Conservation (phyloP, 192 early-diverging fungal species). For the Tieghemiomyces parasiticus region DNA sequence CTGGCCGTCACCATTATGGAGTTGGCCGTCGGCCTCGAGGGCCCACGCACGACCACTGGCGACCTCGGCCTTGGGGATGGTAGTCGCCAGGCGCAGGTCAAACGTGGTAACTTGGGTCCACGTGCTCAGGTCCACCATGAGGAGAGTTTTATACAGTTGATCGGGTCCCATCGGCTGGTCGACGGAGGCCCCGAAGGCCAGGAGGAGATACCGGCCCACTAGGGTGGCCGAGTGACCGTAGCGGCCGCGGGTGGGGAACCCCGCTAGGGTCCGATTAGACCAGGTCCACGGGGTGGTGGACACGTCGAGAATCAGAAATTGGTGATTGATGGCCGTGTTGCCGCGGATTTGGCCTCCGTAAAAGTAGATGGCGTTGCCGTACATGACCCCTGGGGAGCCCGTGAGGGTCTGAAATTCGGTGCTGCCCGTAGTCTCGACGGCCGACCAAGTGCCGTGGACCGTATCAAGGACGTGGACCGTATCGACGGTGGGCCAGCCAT, state of each 20-base stretch:
- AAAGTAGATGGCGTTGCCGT: background rate
- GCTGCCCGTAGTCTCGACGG: background rate
- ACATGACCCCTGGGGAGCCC: background rate
- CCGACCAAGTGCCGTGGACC: background rate
- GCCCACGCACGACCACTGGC: too few relatives aligned
- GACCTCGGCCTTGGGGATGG: too few relatives aligned
- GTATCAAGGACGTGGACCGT: background rate
- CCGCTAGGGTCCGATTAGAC: background rate
- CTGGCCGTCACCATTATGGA: too few relatives aligned
- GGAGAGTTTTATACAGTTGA: too few relatives aligned
- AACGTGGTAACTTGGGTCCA: too few relatives aligned
- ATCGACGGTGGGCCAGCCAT: background rate
- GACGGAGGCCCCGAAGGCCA: slow-evolving; percentile 1
- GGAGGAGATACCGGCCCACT: background rate
- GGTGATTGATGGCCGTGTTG: background rate
- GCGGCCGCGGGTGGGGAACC: background rate
- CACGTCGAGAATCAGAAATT: slow-evolving; percentile 1
- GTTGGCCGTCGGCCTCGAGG: too few relatives aligned
- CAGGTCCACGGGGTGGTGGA: background rate
- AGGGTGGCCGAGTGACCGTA: background rate
- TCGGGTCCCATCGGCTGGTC: too few relatives aligned
- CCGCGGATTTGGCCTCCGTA: background rate
- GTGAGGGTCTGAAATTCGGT: background rate
- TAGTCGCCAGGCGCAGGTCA: too few relatives aligned
- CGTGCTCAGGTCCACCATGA: slow-evolving; percentile 1